Conservation (phyloP, 2,329 filamentous ascomycete genomes). For the Aspergillus eucalypticola region DNA sequence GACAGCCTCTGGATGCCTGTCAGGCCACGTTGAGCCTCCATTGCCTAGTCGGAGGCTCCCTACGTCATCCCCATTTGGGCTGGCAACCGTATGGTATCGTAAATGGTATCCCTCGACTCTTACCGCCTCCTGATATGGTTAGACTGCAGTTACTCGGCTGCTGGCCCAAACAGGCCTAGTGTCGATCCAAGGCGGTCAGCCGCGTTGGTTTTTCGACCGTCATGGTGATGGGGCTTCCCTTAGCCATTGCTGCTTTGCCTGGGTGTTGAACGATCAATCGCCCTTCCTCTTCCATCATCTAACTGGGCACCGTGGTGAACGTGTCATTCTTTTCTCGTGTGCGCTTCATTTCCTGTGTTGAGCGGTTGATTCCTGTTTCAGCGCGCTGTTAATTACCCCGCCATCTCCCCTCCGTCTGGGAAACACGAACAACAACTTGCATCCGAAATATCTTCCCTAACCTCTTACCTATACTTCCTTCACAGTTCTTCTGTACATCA, state of each 20-base stretch:
- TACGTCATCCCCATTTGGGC: slow-evolving; percentile 11
- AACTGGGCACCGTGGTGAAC: background rate
- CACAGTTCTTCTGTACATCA: background rate
- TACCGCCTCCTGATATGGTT: slow-evolving; percentile 19
- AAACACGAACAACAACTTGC: slow-evolving; percentile 5
- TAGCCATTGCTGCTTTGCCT: background rate
- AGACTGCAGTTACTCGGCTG: slow-evolving; percentile 3
- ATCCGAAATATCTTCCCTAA: background rate
- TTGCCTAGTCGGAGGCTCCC: background rate
- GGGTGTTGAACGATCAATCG: background rate
- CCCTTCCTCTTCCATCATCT: background rate
- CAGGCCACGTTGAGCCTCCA: slow-evolving; percentile 19
- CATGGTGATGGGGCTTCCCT: background rate
- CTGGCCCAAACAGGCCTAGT: slow-evolving; percentile 17
- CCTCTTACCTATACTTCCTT: background rate
- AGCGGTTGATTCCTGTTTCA: background rate
- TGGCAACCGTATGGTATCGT: slow-evolving; percentile 1
- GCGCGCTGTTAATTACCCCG: slow-evolving; percentile 7
- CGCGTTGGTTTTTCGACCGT: slow-evolving; percentile 23
- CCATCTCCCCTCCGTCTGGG: background rate
- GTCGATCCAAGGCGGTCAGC: slow-evolving; percentile 6
- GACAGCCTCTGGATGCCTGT: slow-evolving; percentile 16
- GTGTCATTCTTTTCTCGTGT: slow-evolving; percentile 11
- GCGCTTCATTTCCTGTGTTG: slow-evolving; percentile 3
- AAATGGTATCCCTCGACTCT: background rate